These are phyloP conservation scores for Coemansia sp. DNA, from an alignment of 371 early-diverging fungal species.

Conservation along the genomic window DNA sequence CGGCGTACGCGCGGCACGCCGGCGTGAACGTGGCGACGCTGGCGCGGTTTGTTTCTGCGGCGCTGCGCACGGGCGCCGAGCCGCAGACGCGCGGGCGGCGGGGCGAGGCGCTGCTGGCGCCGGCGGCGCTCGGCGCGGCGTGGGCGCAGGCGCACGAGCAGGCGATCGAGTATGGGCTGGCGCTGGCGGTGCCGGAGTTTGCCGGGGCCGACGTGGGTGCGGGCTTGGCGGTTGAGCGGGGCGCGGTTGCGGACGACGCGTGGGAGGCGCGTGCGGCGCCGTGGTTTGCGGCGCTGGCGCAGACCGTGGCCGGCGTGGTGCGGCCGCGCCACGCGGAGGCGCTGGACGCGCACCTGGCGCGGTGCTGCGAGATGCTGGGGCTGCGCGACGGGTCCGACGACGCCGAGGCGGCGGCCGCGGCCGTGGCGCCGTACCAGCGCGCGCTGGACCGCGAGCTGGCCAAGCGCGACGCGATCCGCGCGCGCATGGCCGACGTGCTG, in stretches of 20 bases:
- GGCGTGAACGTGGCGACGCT: conserved; percentile 35
- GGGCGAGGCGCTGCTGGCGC: conserved; percentile 16
- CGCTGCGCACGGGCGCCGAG: conserved; percentile 10
- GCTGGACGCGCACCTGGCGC: conserved; percentile 12
- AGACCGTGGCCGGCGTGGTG: conserved; percentile 39
- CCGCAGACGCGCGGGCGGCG: neutral
- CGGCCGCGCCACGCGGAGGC: conserved; percentile 45
- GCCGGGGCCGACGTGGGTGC: neutral
- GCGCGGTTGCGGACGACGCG: neutral
- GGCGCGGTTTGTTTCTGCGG: conserved; percentile 31
- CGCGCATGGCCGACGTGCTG: conserved; percentile 36
- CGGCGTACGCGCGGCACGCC: conserved; percentile 14
- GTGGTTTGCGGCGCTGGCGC: conserved; percentile 44
- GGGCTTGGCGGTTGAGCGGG: neutral
- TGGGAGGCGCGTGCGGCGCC: conserved; percentile 33
- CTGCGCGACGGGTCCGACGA: neutral
- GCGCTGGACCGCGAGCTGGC: conserved; percentile 41
- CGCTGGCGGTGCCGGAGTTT: conserved; percentile 3
- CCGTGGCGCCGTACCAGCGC: conserved; percentile 34
- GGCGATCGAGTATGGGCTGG: conserved; percentile 27
- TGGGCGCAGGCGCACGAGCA: conserved; percentile 24
- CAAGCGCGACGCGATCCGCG: conserved; percentile 37
- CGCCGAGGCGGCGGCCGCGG: conserved; percentile 13
- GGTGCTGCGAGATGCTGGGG: conserved; percentile 3
- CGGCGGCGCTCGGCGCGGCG: conserved; percentile 29